Evolutionary conservation across 805 yeast genomes (phyloP).

Genomic region (Vanderwaltozyma yarrowii): DNA sequence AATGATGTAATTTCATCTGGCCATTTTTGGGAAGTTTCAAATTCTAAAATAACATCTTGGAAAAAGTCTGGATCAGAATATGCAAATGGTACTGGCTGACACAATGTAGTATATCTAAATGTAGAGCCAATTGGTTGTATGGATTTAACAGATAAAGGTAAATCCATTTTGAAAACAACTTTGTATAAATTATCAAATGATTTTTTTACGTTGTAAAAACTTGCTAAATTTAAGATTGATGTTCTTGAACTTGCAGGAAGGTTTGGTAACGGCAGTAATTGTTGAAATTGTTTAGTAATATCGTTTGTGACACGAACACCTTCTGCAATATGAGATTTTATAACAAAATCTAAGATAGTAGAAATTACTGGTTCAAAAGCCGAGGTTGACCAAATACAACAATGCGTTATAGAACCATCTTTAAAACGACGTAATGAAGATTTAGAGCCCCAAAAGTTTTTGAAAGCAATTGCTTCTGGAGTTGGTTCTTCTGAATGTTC

Average conservation of each 20-base stretch:
- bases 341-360: slow-evolving; percentile 52
- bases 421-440: slow-evolving; percentile 85
- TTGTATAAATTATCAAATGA: slow-evolving; percentile 54
- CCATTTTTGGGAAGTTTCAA: slow-evolving; percentile 89
- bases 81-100: slow-evolving; percentile 78
- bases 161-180: slow-evolving; percentile 38
- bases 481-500: slow-evolving; percentile 43
- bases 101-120: slow-evolving; percentile 63
- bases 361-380: slow-evolving; percentile 52
- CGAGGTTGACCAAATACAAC: slow-evolving; percentile 72
- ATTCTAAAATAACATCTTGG: slow-evolving; percentile 73
- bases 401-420: slow-evolving; percentile 83
- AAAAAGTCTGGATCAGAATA: slow-evolving; percentile 65
- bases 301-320: slow-evolving; percentile 20
- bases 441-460: slow-evolving; percentile 80
- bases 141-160: slow-evolving; percentile 66
- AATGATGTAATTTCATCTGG: slow-evolving; percentile 82
- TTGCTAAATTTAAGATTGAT: slow-evolving; percentile 34
- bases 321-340: slow-evolving; percentile 52
- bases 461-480: slow-evolving; percentile 53
- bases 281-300: slow-evolving; percentile 38
- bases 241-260: slow-evolving; percentile 48
- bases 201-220: slow-evolving; percentile 35
- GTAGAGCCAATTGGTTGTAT: slow-evolving; percentile 66
- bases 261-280: slow-evolving; percentile 48